phyloP scores from a whole-genome alignment of 2,329 filamentous ascomycete species.

The Arthrobotrys musiformis region DNA sequence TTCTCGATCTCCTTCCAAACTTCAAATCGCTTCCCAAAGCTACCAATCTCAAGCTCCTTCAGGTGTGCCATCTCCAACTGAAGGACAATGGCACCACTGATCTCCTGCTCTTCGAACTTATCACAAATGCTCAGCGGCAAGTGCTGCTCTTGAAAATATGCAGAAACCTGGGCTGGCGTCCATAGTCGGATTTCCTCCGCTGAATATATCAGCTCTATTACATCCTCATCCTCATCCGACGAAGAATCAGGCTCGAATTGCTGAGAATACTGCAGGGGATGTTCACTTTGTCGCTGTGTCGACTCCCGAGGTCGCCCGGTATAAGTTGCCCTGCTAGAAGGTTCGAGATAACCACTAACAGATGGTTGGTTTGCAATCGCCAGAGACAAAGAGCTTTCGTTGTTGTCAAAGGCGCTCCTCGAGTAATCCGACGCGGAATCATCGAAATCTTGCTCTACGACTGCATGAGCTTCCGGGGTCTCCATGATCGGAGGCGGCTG shows the following conservation, averaged over 20 bases:
- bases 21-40: slow-evolving; percentile 60
- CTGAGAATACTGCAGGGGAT: slow-evolving; percentile 57
- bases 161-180: slow-evolving; percentile 83
- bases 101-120: slow-evolving; percentile 95
- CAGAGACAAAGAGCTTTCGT: slow-evolving; percentile 44
- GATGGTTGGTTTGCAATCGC: slow-evolving; percentile 30
- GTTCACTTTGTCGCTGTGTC: slow-evolving; percentile 24
- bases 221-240: slow-evolving; percentile 58
- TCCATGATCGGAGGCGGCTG: slow-evolving; percentile 63
- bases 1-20: slow-evolving; percentile 60
- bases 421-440: slow-evolving; percentile 60
- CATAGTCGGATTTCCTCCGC: slow-evolving; percentile 79
- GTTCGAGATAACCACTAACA: slow-evolving; percentile 37
- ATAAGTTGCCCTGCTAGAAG: slow-evolving; percentile 19
- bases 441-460: slow-evolving; percentile 56
- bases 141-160: slow-evolving; percentile 84
- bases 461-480: slow-evolving; percentile 33
- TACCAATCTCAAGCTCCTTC: slow-evolving; percentile 59
- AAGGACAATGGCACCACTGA: slow-evolving; percentile 89
- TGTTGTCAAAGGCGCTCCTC: slow-evolving; percentile 42
- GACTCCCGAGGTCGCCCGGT: slow-evolving; percentile 40
- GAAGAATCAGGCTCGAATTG: slow-evolving; percentile 58
- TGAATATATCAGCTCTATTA: slow-evolving; percentile 58
- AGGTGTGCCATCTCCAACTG: slow-evolving; percentile 59
- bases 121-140: slow-evolving; percentile 92